A percentile compares a stretch with the other conserved stretches of the same genome.
Evolutionary conservation across 106 monocot species (phyloP).

Genomic region (Apostasia shenzhenica): DNA sequence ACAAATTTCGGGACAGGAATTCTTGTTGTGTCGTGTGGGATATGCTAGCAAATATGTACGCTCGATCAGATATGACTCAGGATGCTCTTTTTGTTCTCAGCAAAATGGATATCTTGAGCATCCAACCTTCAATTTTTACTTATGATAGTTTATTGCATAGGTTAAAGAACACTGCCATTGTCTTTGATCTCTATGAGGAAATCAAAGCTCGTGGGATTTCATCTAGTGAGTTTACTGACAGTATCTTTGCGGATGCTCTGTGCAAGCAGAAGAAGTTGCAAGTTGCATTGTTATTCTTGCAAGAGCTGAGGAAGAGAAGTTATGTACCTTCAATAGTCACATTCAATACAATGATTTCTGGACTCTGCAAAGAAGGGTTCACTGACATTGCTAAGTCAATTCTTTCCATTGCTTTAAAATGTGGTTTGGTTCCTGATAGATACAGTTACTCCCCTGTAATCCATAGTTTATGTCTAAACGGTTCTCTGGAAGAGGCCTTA

Average conservation of each 20-base stretch:
- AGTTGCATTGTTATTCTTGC: constrained; percentile 56
- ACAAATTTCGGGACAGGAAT: constrained; percentile 28
- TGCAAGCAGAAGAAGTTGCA: constrained; percentile 45
- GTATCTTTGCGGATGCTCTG: constrained; percentile 46
- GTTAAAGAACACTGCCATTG: constrained; percentile 24
- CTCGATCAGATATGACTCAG: constrained; percentile 27
- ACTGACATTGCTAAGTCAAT: constrained; percentile 38
- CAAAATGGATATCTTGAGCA: constrained; percentile 41
- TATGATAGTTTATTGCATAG: constrained; percentile 44
- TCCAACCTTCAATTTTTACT: constrained; percentile 42
- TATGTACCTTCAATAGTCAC: constrained; percentile 24
- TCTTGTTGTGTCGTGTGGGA: constrained; percentile 41
- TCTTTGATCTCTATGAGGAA: constrained; percentile 28
- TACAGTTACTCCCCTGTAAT: constrained; percentile 55
- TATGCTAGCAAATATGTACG: constrained; percentile 51
- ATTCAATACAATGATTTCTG: constrained; percentile 52
- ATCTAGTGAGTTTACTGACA: constrained; percentile 22
- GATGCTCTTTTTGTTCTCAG: constrained; percentile 66
- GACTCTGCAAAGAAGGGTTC: constrained; percentile 35
- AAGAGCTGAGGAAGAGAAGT: constrained; percentile 23
- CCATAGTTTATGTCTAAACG: constrained; percentile 46
- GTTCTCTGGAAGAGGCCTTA: constrained; percentile 48
- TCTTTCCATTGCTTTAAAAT: constrained; percentile 47
- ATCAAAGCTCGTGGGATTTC: constrained; percentile 29
- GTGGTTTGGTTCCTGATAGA: constrained; percentile 42